A percentile compares a stretch with the other conserved stretches of the same genome.
Conservation (phyloP, 352 stramenopile genomes). For the Pythium aquatile region DNA sequence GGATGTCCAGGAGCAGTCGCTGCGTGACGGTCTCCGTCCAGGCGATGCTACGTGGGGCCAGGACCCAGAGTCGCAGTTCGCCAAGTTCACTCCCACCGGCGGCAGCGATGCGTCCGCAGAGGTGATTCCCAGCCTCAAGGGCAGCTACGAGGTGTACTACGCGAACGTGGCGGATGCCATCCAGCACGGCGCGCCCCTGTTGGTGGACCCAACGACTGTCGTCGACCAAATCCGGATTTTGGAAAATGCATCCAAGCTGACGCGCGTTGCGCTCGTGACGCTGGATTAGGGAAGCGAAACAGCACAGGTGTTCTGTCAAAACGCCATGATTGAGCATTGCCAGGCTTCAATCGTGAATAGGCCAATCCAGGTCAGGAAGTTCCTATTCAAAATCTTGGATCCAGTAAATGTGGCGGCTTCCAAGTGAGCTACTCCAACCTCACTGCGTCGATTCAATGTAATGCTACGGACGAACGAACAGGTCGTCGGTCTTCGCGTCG, state of each 20-base stretch:
- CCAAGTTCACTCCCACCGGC: slow-evolving; percentile 35
- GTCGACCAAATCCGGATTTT: slow-evolving; percentile 73
- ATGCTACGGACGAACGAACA: background rate
- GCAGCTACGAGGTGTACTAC: slow-evolving; percentile 71
- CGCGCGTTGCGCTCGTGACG: slow-evolving; percentile 16
- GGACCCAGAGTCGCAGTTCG: slow-evolving; percentile 46
- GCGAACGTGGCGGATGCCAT: slow-evolving; percentile 70
- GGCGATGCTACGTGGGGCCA: slow-evolving; percentile 49
- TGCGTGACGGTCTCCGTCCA: slow-evolving; percentile 52
- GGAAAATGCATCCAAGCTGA: slow-evolving; percentile 53
- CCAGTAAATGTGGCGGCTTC: too few relatives aligned
- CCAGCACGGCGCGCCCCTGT: slow-evolving; percentile 35
- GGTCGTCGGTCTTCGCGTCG: background rate
- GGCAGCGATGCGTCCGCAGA: slow-evolving; percentile 25
- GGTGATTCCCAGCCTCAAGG: slow-evolving; percentile 39
- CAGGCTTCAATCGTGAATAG: too few relatives aligned
- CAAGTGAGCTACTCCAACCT: too few relatives aligned
- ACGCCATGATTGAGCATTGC: too few relatives aligned
- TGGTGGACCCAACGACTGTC: slow-evolving; percentile 52
- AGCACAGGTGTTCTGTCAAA: too few relatives aligned
- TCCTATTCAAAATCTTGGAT: too few relatives aligned
- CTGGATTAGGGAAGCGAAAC: slow-evolving; percentile 7
- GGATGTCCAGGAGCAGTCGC: slow-evolving; percentile 59
- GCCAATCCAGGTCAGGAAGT: too few relatives aligned
- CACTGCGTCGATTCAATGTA: background rate